phyloP scores from a whole-genome alignment of 164 flowering plant genomes.

The Saururus chinensis region DNA sequence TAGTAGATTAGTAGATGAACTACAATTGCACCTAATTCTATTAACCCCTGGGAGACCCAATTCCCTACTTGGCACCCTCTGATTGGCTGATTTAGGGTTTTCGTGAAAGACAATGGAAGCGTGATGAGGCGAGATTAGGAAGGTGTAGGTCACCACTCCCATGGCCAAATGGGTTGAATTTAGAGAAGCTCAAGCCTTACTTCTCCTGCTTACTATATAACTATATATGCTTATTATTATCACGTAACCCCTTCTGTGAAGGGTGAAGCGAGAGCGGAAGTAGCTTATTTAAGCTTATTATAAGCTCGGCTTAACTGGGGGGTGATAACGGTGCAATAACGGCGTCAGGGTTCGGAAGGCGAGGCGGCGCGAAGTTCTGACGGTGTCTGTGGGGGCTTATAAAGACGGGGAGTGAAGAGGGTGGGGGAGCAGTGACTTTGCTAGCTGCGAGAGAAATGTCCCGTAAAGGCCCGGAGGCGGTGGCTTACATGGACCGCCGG shows the following conservation, averaged over 20 bases:
- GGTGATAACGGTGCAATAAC: background rate
- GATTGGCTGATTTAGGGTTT: background rate
- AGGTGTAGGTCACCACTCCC: slow-evolving; percentile 4
- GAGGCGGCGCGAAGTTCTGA: background rate
- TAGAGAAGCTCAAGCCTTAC: no score
- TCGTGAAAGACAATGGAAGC: slow-evolving; percentile 1
- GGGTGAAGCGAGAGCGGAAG: no score
- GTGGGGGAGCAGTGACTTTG: no score
- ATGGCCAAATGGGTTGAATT: background rate
- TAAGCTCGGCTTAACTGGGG: background rate
- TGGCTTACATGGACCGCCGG: background rate
- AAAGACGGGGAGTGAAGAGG: background rate
- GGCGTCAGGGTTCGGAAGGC: background rate
- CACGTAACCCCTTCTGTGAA: no score
- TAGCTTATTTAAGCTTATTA: no score
- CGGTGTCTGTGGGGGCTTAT: background rate
- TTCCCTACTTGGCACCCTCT: background rate
- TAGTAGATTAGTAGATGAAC: slow-evolving; percentile 3
- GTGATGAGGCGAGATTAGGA: slow-evolving; percentile 4
- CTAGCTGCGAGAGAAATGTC: slow-evolving; percentile 1
- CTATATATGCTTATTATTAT: no score
- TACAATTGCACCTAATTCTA: slow-evolving; percentile 2
- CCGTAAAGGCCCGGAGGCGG: slow-evolving; percentile 3
- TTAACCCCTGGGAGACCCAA: background rate
- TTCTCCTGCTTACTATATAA: no score